Conservation (phyloP, 495 filamentous ascomycete genomes). For the Penicillium tannophilum region DNA sequence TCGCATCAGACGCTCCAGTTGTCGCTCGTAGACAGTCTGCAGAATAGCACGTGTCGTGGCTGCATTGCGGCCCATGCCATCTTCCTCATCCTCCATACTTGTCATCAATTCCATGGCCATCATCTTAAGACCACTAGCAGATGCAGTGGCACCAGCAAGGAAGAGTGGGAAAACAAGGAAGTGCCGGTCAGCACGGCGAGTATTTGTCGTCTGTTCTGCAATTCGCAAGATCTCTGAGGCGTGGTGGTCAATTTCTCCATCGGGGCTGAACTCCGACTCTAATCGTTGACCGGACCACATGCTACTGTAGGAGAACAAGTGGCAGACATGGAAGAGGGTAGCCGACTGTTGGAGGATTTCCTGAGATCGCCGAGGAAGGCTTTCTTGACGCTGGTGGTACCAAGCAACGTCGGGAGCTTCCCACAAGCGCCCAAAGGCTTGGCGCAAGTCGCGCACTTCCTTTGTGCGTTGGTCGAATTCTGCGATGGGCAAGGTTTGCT, state of each 20-base stretch:
- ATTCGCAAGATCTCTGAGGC: slow-evolving; percentile 48
- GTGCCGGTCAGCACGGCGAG: slow-evolving; percentile 40
- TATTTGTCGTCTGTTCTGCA: slow-evolving; percentile 33
- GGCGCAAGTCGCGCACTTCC: slow-evolving; percentile 36
- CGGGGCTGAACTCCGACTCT: slow-evolving; percentile 30
- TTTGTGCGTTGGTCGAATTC: slow-evolving; percentile 25
- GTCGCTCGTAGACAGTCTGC: slow-evolving; percentile 52
- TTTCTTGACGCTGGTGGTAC: slow-evolving; percentile 38
- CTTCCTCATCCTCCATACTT: slow-evolving; percentile 50
- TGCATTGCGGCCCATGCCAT: slow-evolving; percentile 50
- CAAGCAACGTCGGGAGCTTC: slow-evolving; percentile 37
- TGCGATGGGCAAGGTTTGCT: slow-evolving; percentile 12
- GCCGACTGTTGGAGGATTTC: slow-evolving; percentile 51
- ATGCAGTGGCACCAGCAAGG: slow-evolving; percentile 53
- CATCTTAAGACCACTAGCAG: slow-evolving; percentile 45
- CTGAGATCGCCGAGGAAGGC: slow-evolving; percentile 42
- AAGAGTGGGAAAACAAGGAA: slow-evolving; percentile 60
- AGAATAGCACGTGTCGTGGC: slow-evolving; percentile 50
- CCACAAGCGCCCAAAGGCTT: slow-evolving; percentile 46
- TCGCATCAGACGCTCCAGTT: slow-evolving; percentile 39
- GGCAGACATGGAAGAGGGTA: slow-evolving; percentile 50
- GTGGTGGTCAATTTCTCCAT: slow-evolving; percentile 47
- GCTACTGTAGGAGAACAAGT: slow-evolving; percentile 54
- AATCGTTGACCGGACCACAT: slow-evolving; percentile 52
- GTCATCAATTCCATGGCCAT: slow-evolving; percentile 53